phyloP scores from a whole-genome alignment of 176 grass and related monocot genomes.

The Carex myosuroides region DNA sequence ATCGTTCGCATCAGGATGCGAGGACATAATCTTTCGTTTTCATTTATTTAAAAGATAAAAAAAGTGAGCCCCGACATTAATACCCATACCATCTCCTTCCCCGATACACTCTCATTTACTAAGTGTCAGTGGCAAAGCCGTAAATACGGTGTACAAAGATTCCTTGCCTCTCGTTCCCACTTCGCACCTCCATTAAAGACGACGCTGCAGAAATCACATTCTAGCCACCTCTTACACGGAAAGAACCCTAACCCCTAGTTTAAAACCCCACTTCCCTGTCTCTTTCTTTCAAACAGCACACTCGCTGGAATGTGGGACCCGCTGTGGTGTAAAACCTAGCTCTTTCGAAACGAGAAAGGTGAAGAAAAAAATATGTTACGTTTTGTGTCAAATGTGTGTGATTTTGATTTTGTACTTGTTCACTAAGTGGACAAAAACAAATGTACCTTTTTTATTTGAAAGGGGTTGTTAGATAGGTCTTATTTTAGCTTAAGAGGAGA shows the following conservation, averaged over 20 bases:
- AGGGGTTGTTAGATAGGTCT: neutral
- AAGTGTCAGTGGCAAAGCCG: constrained; percentile 32
- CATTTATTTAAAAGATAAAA: neutral
- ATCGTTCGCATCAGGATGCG: neutral
- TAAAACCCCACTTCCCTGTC: neutral
- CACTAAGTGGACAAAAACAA: neutral
- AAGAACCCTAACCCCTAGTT: constrained; percentile 26
- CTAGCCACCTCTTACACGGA: constrained; percentile 27
- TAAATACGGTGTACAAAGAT: constrained; percentile 23
- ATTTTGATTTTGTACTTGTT: constrained; percentile 6
- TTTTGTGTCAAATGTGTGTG: constrained; percentile 5
- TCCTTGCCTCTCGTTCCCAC: constrained; percentile 25
- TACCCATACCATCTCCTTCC: constrained; percentile 12
- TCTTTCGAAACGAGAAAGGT: constrained; percentile 7
- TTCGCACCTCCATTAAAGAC: constrained; percentile 56
- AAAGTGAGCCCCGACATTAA: constrained; percentile 12
- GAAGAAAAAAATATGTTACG: neutral
- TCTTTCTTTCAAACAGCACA: neutral
- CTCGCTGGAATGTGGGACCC: neutral
- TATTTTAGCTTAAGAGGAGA: neutral
- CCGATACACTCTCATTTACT: neutral
- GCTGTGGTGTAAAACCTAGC: neutral
- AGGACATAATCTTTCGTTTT: neutral
- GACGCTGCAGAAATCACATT: constrained; percentile 23
- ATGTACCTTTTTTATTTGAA: neutral